A percentile compares a stretch with the other conserved stretches of the same genome.
phyloP scores from a whole-genome alignment of 805 yeast genomes.

The Crinitomyces ghanaensis region DNA sequence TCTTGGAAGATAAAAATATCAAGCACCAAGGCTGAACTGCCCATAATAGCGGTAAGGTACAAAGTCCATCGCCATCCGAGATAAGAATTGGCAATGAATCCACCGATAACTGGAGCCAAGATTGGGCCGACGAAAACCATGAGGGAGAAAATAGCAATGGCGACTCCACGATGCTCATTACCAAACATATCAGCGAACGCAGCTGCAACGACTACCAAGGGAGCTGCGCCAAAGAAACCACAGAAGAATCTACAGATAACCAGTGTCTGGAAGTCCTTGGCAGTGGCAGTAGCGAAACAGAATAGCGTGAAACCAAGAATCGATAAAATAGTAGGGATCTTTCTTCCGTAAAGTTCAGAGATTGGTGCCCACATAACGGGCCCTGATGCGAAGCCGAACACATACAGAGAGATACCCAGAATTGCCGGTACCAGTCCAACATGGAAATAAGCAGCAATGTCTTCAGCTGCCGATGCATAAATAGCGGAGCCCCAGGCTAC shows the following conservation, averaged over 20 bases:
- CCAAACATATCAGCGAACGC: slow-evolving; percentile 73
- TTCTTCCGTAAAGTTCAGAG: slow-evolving; percentile 70
- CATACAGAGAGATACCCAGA: slow-evolving; percentile 68
- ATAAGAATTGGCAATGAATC: slow-evolving; percentile 44
- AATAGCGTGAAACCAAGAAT: slow-evolving; percentile 47
- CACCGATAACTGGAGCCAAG: slow-evolving; percentile 67
- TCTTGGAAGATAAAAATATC: slow-evolving; percentile 38
- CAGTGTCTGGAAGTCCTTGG: slow-evolving; percentile 66
- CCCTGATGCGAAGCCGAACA: slow-evolving; percentile 89
- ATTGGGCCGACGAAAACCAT: slow-evolving; percentile 71
- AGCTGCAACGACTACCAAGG: slow-evolving; percentile 79
- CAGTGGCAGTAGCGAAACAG: slow-evolving; percentile 67
- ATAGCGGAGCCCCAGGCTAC: slow-evolving; percentile 73
- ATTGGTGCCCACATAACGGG: slow-evolving; percentile 87
- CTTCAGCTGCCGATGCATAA: slow-evolving; percentile 48
- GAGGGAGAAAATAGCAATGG: slow-evolving; percentile 59
- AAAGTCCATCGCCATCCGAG: slow-evolving; percentile 82
- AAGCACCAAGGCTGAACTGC: slow-evolving; percentile 30
- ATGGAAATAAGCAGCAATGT: slow-evolving; percentile 41
- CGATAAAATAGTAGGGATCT: slow-evolving; percentile 47
- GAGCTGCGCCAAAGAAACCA: slow-evolving; percentile 77
- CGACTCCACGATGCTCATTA: slow-evolving; percentile 58
- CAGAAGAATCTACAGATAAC: slow-evolving; percentile 69
- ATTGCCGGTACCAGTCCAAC: slow-evolving; percentile 61
- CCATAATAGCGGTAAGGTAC: slow-evolving; percentile 56